phyloP scores from a whole-genome alignment of 2,329 filamentous ascomycete species.

The Knufia petricola region DNA sequence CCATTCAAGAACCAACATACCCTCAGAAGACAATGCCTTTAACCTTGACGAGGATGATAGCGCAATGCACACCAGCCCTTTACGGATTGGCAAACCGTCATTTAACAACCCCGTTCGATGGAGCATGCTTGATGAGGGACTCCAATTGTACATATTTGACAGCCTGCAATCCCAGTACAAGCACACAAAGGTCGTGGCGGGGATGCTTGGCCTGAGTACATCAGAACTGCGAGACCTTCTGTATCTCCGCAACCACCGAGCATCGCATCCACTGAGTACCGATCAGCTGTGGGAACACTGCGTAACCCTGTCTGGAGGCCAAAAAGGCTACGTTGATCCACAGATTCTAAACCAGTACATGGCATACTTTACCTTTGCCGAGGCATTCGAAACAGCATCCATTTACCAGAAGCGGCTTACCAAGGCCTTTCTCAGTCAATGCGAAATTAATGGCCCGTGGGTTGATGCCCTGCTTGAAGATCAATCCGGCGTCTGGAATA shows the following conservation, averaged over 20 bases:
- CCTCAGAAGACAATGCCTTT: neutral
- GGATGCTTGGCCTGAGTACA: conserved; percentile 1
- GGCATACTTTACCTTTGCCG: conserved; percentile 13
- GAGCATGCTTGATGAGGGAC: conserved; percentile 5
- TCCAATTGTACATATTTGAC: conserved; percentile 8
- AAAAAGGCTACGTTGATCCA: conserved; percentile 10
- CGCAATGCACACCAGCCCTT: neutral
- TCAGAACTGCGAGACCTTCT: neutral
- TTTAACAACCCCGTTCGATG: neutral
- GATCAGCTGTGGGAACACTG: conserved; percentile 7
- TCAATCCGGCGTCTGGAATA: neutral
- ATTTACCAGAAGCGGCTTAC: conserved; percentile 1
- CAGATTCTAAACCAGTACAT: conserved; percentile 12
- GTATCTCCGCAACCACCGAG: neutral
- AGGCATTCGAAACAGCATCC: neutral
- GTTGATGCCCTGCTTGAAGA: conserved; percentile 3
- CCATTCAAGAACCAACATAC: neutral
- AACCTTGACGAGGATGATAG: neutral
- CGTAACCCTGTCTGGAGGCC: neutral
- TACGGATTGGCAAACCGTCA: neutral
- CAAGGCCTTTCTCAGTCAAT: neutral
- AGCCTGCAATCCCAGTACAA: neutral
- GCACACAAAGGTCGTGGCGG: neutral
- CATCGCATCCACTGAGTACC: conserved; percentile 2
- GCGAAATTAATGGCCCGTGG: neutral